Evolutionary conservation across 257 asterid genomes (phyloP).

Genomic region (Jaltomata sinuosa): DNA sequence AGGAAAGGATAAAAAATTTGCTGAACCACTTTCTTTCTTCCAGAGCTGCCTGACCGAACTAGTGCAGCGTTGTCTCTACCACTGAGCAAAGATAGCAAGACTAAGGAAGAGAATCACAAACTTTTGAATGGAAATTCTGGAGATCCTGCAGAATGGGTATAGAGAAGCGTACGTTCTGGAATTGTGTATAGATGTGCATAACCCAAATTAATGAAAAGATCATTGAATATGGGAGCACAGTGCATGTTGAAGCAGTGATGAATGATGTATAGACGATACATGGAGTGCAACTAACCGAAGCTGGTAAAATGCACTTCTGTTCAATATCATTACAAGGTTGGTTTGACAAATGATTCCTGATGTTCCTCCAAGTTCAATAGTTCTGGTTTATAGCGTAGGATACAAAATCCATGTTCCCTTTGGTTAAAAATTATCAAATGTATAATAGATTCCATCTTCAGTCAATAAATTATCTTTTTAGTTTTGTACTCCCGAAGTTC

Average conservation of each 20-base stretch:
- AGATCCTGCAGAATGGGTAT: slow-evolving; percentile 46
- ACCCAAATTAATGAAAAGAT: slow-evolving; percentile 36
- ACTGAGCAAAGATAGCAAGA: slow-evolving; percentile 47
- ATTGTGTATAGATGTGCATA: slow-evolving; percentile 31
- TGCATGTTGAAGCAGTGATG: slow-evolving; percentile 23
- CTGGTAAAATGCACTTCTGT: background rate
- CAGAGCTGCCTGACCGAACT: slow-evolving; percentile 85
- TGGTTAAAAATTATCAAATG: slow-evolving; percentile 19
- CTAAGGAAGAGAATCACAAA: slow-evolving; percentile 58
- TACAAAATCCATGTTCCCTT: background rate
- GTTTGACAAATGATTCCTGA: background rate
- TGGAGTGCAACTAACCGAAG: background rate
- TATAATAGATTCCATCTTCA: slow-evolving; percentile 9
- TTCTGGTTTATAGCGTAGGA: slow-evolving; percentile 7
- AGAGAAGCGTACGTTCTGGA: background rate
- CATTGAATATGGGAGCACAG: slow-evolving; percentile 25
- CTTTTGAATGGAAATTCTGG: slow-evolving; percentile 35
- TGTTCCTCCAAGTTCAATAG: background rate
- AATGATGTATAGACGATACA: slow-evolving; percentile 9
- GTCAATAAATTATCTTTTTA: background rate
- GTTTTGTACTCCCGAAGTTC: background rate
- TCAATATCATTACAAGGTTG: background rate
- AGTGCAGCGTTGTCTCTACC: slow-evolving; percentile 48
- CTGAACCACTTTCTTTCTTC: slow-evolving; percentile 7
- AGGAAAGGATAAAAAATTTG: background rate